Conservation (phyloP, 257 asterid genomes). For the Paraleonurus japonicus region DNA sequence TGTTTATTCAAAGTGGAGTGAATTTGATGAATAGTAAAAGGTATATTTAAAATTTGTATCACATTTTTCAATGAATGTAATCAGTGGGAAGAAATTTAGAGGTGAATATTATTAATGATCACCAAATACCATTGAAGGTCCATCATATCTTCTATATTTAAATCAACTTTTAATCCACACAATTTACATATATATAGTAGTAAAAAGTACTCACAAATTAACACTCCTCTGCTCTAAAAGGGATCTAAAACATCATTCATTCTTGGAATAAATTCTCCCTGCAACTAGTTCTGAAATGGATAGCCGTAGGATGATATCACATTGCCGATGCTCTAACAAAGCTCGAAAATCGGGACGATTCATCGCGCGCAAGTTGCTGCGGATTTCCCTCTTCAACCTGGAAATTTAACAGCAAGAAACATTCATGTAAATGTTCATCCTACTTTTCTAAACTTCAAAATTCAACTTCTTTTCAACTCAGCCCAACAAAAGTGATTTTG, state of each 20-base stretch:
- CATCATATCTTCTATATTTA: not conserved
- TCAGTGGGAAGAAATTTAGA: not conserved
- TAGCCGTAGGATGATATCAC: conserved; percentile 15
- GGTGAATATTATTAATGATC: too few relatives aligned
- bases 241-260: not conserved
- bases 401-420: not conserved
- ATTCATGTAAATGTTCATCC: not conserved
- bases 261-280: not conserved
- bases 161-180: not conserved
- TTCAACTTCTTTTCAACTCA: not conserved
- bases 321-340: conserved; percentile 51
- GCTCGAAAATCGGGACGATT: conserved; percentile 42
- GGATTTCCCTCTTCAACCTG: conserved; percentile 59
- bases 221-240: not conserved
- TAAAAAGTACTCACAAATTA: not conserved
- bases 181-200: not conserved
- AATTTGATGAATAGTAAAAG: too few relatives aligned
- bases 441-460: not conserved
- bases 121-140: not conserved
- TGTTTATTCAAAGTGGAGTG: too few relatives aligned
- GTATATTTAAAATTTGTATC: too few relatives aligned
- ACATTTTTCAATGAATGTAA: not conserved
- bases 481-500: not conserved
- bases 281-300: not conserved
- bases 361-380: conserved; percentile 34